Conservation (phyloP, 106 monocot genomes). For the Dendrobium huoshanense region DNA sequence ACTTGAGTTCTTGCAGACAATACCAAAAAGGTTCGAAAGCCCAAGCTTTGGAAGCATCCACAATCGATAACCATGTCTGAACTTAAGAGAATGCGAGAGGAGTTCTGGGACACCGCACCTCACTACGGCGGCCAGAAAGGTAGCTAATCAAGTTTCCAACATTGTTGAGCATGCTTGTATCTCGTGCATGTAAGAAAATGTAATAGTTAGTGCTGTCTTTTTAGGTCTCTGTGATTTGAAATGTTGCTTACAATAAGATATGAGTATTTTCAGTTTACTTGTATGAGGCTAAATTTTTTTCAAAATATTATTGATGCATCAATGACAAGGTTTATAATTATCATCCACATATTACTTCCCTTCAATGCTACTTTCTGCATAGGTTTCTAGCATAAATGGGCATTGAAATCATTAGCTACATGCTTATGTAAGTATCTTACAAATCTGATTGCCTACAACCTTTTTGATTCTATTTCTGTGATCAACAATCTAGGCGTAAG, state of each 20-base stretch:
- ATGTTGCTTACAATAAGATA: background rate
- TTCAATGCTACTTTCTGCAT: background rate
- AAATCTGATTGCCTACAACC: background rate
- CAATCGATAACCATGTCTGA: conserved; percentile 56
- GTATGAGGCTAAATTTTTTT: background rate
- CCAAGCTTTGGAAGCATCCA: conserved; percentile 73
- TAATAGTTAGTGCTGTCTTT: background rate
- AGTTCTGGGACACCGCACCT: conserved; percentile 86
- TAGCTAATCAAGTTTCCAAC: conserved; percentile 7
- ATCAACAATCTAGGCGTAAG: background rate
- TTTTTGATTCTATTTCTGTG: background rate
- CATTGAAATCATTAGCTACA: background rate
- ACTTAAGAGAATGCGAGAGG: conserved; percentile 69
- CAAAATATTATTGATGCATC: background rate
- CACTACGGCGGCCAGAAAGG: conserved; percentile 88
- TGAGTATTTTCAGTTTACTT: background rate
- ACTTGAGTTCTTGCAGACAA: conserved; percentile 20
- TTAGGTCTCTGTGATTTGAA: background rate
- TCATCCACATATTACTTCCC: background rate
- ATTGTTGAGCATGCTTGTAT: background rate
- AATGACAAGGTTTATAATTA: background rate
- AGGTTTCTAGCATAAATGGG: background rate
- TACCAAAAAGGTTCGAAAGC: conserved; percentile 54
- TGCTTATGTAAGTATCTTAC: background rate
- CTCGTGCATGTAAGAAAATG: background rate